Base-by-base conservation (phyloP, 2,329 filamentous ascomycete species). In the Zasmidium cellare region DNA sequence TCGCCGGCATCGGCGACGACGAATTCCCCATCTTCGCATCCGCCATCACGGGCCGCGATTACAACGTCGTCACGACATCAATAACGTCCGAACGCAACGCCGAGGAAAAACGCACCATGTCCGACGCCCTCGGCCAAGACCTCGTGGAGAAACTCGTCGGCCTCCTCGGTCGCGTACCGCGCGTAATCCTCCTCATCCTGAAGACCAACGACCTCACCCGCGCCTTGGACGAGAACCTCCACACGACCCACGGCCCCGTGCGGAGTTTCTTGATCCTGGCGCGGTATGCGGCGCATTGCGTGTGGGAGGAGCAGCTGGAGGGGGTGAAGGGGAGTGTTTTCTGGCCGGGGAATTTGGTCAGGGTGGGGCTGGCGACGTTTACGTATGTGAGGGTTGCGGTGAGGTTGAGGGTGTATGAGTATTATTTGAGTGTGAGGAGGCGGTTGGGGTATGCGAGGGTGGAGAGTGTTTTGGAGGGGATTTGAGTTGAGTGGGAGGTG, bases 121-220 rank as follows among this genome's bases (percentile, higher is more conserved):
- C 89, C 53, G 84, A 86, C 51, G 90, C 91, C 0, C 79, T 99
- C 58, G 89, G 92, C 49, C 91, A 97, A 55, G 66, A 68, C 19
- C 84, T 99, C 72, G 81, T 99, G 38, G 89, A 90, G 60, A 89
- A 97, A 68, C 81, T 99, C 6, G 91, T 99, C 7, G 87, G 92
- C 65, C 80, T 99, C 65, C 84, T 99, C 3, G 91, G 91, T 49
- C 86, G 91, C 67, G 92, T 99, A 6, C 94, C 94, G 0, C 82
- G 92, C 46, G 91, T 99, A 64, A 96, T 99, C 55, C 82, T 99
- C 12, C 80, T 99, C 24, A 97, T 99, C 65, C 82, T 99, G 61
- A 99, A 99, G 78, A 99, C 94, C 2, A 99, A 99, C 73, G 94
- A 99, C 76, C 79, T 99, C 41, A 99, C 94, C 16, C 87, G 94